Evolutionary conservation across 2,329 filamentous ascomycete genomes (phyloP), one percentile per base, ranked within the genome.

Genomic region (Fusarium oligoseptatum): DNA sequence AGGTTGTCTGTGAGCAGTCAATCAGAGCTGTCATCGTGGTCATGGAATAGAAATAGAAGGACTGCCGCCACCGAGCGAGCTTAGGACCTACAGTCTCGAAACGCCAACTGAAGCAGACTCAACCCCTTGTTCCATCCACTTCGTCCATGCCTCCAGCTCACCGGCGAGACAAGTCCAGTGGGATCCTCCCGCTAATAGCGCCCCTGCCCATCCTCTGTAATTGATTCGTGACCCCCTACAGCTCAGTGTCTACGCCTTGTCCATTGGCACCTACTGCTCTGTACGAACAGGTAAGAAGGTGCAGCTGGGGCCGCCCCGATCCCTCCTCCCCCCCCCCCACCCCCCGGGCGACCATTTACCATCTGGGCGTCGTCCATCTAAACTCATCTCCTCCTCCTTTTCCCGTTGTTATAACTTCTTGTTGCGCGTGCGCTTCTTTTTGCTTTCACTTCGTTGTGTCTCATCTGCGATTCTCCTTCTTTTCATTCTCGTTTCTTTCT

Each of bases 311-410:
- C 45, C 45, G 68, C 50, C 27, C 70, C 58, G 63, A 63, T 50
- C 55, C 45, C 48, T 68, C 67, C 24, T 29, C 15, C 52, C 24
- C 52, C 24, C 52, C 60, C 73, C 66, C 69, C 22, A 24, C 72
- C 65, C 72, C 45, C 45, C 45, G 45, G 45, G 45, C 22, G 45
- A 50, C 45, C 72, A 71, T 71, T 70, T 75, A 69, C 72, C 72
- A 63, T 60, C 68, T 57, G 50, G 55, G 63, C 63, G 27, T n/a
- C 56, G 14, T 66, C 45, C 41, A 50, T 37, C 64, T 61, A 56
- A 60, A 65, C 64, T 75, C 72, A 72, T 70, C 73, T 76, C 71
- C 73, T 64, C 69, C 71, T 74, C 72, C 72, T 75, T 75, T 75
- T 73, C 72, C 69, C 69, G 62, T 74, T 60, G 43, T 67, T 66